Evolutionary conservation across 257 asterid genomes (phyloP), one percentile per base, ranked within the genome.

Genomic region (Striga asiatica): DNA sequence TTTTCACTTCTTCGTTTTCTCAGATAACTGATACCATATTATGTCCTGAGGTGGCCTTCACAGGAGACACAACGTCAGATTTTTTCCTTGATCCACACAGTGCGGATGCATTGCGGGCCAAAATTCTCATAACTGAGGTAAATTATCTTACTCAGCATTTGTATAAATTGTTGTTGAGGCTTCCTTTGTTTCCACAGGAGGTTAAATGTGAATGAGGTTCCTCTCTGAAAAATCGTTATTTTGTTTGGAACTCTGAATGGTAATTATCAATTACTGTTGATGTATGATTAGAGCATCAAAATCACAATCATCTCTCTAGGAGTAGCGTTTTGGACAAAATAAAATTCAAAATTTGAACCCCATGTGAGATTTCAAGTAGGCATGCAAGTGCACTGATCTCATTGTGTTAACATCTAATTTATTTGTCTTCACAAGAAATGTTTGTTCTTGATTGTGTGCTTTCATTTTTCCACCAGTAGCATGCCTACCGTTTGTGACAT

Each of bases 101-200:
- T 60, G 84, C 98, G 53, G 98, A 91, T 74, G 98, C 95, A 22
- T 74, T 91, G 77, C 81, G 98, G 23, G 95, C 98, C 56, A 91
- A 91, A 74, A 64, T 91, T 67, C 97, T 91, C 58, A 84, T 91
- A 62, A 84, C 94, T 54, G 98, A 91, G 74, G 98, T 91, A 78
- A 76, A 18, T 46, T 4, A 18, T 45, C 37, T 10, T 60, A 29
- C 38, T 62, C 45, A 4, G 24, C 54, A 20, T 61, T 53, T 12
- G 24, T 3, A 6, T 13, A 56, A 10, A 35, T 53, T 46, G 18
- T 29, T 13, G 2, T 47, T 25, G 27, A 37, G 20, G 32, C 51
- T 47, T 56, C 32, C 54, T 8, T 35, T 45, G 49, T 16, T 32
- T 6, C 38, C 32, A 3, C 88, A 55, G 88, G 32, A 27, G 7